Percentiles rank a stretch among this genome's conserved stretches.
phyloP scores from a whole-genome alignment of 2,329 filamentous ascomycete species.

The Tolypocladium endophyticum region DNA sequence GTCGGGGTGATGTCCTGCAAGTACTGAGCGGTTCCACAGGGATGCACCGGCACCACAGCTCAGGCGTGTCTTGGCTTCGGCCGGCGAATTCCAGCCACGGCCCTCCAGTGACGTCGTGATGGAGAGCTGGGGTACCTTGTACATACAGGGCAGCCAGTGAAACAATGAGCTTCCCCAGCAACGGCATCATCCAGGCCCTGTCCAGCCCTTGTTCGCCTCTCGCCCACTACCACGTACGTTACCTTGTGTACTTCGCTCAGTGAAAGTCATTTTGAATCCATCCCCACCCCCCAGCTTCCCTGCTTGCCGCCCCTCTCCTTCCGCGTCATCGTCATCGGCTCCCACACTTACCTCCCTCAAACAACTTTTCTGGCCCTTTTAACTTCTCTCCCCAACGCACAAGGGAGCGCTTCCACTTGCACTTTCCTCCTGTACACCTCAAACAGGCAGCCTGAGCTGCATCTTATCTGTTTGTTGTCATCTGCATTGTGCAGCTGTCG shows the following conservation, averaged over 20 bases:
- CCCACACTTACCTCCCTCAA: background rate
- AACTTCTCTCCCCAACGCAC: background rate
- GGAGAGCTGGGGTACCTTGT: background rate
- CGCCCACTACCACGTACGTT: too few species aligned
- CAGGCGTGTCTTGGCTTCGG: background rate
- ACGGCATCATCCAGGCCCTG: background rate
- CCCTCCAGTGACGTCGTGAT: constrained; percentile 9
- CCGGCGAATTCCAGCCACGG: background rate
- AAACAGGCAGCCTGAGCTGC: background rate
- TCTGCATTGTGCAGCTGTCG: background rate
- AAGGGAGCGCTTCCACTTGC: background rate
- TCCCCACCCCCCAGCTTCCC: background rate
- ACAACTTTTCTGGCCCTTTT: background rate
- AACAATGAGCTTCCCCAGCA: background rate
- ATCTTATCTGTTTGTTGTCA: background rate
- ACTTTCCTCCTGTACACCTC: background rate
- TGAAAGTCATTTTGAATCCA: background rate
- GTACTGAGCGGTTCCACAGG: background rate
- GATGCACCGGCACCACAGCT: background rate
- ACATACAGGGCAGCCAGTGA: background rate
- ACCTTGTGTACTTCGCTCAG: too few species aligned
- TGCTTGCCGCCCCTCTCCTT: background rate
- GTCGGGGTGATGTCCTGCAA: background rate
- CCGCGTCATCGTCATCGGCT: background rate
- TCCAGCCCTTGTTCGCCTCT: background rate